Percentiles rank a stretch among this genome's conserved stretches.
Evolutionary conservation across 495 filamentous ascomycete species (phyloP).

Genomic region (Chaetomium tenue): DNA sequence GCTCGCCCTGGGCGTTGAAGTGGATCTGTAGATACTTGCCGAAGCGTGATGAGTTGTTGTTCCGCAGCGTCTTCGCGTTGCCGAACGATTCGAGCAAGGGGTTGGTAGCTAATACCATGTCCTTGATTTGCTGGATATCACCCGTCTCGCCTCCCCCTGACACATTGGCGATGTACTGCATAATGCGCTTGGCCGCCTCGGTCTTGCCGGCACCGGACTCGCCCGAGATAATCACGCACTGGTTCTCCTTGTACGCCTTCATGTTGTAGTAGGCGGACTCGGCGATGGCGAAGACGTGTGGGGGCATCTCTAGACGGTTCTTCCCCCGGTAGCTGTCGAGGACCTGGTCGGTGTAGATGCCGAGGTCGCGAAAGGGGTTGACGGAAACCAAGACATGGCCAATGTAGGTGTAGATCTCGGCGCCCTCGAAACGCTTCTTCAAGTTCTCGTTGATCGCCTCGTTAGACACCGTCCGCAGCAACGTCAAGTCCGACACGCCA

Average conservation of each 20-base stretch:
- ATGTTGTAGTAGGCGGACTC: conserved; percentile 99
- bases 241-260: conserved; percentile 99
- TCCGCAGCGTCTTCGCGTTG: conserved; percentile 95
- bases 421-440: conserved; percentile 93
- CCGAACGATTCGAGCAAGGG: conserved; percentile 96
- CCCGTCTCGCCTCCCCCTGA: conserved; percentile 84
- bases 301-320: conserved; percentile 92
- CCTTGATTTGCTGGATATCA: conserved; percentile 96
- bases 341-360: conserved; percentile 94
- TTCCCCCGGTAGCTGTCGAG: conserved; percentile 90
- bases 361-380: conserved; percentile 97
- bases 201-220: conserved; percentile 99
- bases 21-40: conserved; percentile 98
- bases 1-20: conserved; percentile 91
- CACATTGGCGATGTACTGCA: conserved; percentile 99
- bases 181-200: conserved; percentile 97
- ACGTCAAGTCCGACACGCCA: conserved; percentile 93
- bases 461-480: conserved; percentile 97
- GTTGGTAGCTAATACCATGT: conserved; percentile 98
- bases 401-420: conserved; percentile 99
- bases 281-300: conserved; percentile 97
- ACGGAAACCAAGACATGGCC: conserved; percentile 99
- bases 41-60: conserved; percentile 98
- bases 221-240: conserved; percentile 98
- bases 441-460: conserved; percentile 99